These are phyloP conservation scores for Cucurbita maxima DNA, from an alignment of 306 rosid species.

Conservation along the genomic window DNA sequence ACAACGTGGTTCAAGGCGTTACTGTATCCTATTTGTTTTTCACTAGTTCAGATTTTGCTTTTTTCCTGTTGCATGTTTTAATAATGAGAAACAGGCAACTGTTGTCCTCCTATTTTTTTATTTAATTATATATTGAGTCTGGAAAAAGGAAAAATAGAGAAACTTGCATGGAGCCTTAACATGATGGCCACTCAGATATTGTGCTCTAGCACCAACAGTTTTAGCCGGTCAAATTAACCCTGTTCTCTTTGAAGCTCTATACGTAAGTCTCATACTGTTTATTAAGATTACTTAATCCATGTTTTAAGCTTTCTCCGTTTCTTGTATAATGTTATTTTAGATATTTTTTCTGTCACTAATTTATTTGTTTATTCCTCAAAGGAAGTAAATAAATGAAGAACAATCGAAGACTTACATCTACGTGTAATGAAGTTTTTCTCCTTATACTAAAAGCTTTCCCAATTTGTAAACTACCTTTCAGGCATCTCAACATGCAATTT, in stretches of 20 bases:
- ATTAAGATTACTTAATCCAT: neutral
- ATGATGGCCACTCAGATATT: slow-evolving; percentile 50
- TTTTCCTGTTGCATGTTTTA: slow-evolving; percentile 1
- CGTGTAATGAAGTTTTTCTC: neutral
- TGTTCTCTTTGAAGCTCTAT: slow-evolving; percentile 79
- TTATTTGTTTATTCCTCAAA: neutral
- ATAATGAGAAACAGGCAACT: slow-evolving; percentile 3
- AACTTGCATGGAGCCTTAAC: slow-evolving; percentile 33
- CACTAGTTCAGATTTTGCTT: slow-evolving; percentile 8
- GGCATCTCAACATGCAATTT: slow-evolving; percentile 91
- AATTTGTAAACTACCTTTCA: slow-evolving; percentile 29
- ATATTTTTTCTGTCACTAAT: neutral
- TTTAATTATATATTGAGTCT: neutral
- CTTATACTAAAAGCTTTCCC: slow-evolving; percentile 4
- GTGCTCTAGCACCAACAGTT: slow-evolving; percentile 81
- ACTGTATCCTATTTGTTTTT: slow-evolving; percentile 59
- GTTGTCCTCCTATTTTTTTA: neutral
- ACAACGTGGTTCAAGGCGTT: slow-evolving; percentile 64
- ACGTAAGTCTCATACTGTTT: slow-evolving; percentile 45
- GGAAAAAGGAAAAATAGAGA: neutral
- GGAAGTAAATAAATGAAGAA: neutral
- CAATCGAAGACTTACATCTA: neutral
- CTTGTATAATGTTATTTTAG: neutral
- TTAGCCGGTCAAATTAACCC: slow-evolving; percentile 81
- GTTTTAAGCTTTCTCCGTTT: neutral